Base-by-base conservation (phyloP, 345 rosid genomes). In the Atalantia buxifolia region DNA sequence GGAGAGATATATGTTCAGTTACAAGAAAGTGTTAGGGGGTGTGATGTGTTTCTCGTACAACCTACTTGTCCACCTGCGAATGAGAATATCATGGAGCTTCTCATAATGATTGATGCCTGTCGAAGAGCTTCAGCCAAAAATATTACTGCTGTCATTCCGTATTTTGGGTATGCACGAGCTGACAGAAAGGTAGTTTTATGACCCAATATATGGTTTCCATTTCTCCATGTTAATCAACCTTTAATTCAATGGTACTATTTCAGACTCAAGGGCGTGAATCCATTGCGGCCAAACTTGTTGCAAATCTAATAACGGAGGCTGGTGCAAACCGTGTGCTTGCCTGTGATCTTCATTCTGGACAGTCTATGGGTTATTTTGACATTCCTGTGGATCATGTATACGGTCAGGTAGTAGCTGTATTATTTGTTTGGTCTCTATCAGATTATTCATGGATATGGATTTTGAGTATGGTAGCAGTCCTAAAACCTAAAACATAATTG, bases 241-340 rank as follows among this genome's bases (percentile, higher is more conserved):
- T 28, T 21, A 33, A 10, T 71, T 53, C 10, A 6, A 65, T 72
- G 28, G 21, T 38, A 62, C 50, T 75, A 31, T 75, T 88, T 76
- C 94, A 95, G 99, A 90, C 94, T 81, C 99, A 95, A 80, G 99
- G 99, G 61, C 94, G 98, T 72, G 99, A 92, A 86, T 93, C 98
- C 76, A 95, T 95, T 83, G 98, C 98, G 22, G 98, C 95, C 81
- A 88, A 91, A 85, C 90, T 91, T 69, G 90, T 91, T 56, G 95
- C 95, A 60, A 91, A 91, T 82, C 80, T 91, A 85, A 89, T 91
- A 48, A 91, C 95, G 2, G 91, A 95, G 89, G 93, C 98, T 7
- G 99, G 99, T 72, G 99, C 99, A 71, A 93, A 93, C 79, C 97
- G 97, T 83, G 99, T 95, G 78, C 92, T 95, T 83, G 96, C 96